Evolutionary conservation across 352 stramenopile species (phyloP), one percentile per base, ranked within the genome.

Genomic region (Albugo candida): DNA sequence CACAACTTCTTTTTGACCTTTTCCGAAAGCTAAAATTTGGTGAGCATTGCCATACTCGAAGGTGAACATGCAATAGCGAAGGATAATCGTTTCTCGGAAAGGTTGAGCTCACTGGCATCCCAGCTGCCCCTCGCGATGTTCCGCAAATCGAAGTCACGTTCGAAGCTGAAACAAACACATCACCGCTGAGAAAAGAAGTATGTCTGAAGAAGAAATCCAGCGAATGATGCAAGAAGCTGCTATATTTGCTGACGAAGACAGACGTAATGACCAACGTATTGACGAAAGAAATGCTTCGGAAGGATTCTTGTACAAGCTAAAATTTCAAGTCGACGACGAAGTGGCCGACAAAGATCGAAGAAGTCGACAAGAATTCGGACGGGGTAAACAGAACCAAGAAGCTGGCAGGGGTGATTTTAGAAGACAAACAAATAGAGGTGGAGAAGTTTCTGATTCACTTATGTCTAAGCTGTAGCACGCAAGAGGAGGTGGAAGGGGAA

Each of bases 61-160:
- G 96, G 96, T 58, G 96, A 99, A 61, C 87, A 95, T 71, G 77
- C 92, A 40, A 98, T 99, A 92, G 98, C 92, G 48, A 98, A 98
- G 70, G 92, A 99, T 74, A 99, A 99, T 82, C 92, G 97, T 63
- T 96, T 40, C 79, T 99, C 48, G 96, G 96, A 71, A 97, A 98
- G 71, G 99, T 99, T 61, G 93, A 99, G 60, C 79, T 99, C 11
- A 96, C 73, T 36, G 94, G 93, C 53, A 92, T 99, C 57, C 95
- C 95, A 34, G 94, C 95, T 54, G 93, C 93, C 45, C 95, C 95
- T 41, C 92, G 95, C 75, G 96, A 95, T 55, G 91, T 97, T 35
- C 95, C 95, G 18, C 93, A 99, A 73, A 98, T 99, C 65, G 94
- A 99, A 57, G 95, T 97, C 37, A 95, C 88, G 41, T 99, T 99